phyloP scores from a whole-genome alignment of 1,284 basidiomycete species.

The Wolfiporia cocos region DNA sequence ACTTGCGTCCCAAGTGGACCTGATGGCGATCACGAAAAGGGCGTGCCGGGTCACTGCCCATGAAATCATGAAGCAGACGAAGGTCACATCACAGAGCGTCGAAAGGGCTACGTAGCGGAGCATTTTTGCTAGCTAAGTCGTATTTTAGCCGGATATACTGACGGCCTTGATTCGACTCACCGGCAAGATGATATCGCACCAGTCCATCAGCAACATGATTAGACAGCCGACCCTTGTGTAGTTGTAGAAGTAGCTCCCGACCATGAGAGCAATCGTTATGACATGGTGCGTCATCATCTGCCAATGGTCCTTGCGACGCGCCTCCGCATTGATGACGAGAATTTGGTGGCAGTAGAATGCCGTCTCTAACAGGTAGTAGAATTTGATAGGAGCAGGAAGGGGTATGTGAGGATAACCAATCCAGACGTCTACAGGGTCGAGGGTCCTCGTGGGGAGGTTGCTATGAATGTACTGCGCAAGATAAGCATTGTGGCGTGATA shows the following conservation, averaged over 20 bases:
- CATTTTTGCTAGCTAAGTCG: slow-evolving; percentile 83
- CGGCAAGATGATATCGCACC: slow-evolving; percentile 87
- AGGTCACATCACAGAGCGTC: slow-evolving; percentile 69
- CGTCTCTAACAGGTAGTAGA: slow-evolving; percentile 89
- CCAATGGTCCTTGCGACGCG: slow-evolving; percentile 83
- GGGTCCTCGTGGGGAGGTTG: slow-evolving; percentile 62
- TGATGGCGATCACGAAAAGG: slow-evolving; percentile 69
- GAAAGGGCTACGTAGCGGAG: slow-evolving; percentile 76
- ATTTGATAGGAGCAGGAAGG: slow-evolving; percentile 76
- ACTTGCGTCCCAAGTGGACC: slow-evolving; percentile 50
- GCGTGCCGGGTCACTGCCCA: slow-evolving; percentile 88
- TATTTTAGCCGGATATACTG: background rate
- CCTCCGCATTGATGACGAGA: slow-evolving; percentile 92
- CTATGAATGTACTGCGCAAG: slow-evolving; percentile 68
- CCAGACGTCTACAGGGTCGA: slow-evolving; percentile 75
- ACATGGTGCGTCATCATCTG: slow-evolving; percentile 98
- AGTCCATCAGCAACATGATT: slow-evolving; percentile 91
- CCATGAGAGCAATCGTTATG: slow-evolving; percentile 81
- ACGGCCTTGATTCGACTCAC: slow-evolving; percentile 43
- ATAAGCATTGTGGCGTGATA: too few relatives aligned
- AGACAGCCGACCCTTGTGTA: slow-evolving; percentile 86
- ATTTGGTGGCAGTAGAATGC: slow-evolving; percentile 94
- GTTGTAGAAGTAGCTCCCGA: slow-evolving; percentile 75
- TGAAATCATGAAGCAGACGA: slow-evolving; percentile 80
- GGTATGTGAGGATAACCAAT: slow-evolving; percentile 77